Evolutionary conservation across 371 early-diverging fungal genomes (phyloP).

Genomic region (Rhizopus arrhizus): DNA sequence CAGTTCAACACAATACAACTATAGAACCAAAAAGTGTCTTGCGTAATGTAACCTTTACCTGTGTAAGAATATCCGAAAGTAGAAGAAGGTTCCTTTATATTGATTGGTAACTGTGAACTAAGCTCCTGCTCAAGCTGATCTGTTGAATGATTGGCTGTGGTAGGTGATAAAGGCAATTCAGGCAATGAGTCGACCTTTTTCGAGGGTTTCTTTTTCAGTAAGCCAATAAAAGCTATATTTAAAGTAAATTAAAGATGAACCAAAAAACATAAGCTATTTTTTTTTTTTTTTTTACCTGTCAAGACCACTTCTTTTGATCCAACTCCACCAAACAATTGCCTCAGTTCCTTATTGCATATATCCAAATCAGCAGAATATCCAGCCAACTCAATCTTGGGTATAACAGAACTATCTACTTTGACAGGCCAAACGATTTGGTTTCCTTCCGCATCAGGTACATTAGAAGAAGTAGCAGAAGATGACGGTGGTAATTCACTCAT

Average conservation of each 20-base stretch:
- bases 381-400: slow-evolving; percentile 33
- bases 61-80: slow-evolving; percentile 45
- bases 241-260: not conserved
- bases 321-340: slow-evolving; percentile 44
- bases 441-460: not conserved
- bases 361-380: slow-evolving; percentile 33
- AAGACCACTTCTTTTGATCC: slow-evolving; percentile 40
- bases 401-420: slow-evolving; percentile 26
- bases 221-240: slow-evolving; percentile 38
- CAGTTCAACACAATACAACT: slow-evolving; percentile 50
- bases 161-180: slow-evolving; percentile 26
- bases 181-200: not conserved
- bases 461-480: not conserved
- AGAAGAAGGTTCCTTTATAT: slow-evolving; percentile 31
- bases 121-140: slow-evolving; percentile 41
- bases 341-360: slow-evolving; percentile 31
- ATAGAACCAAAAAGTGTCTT: slow-evolving; percentile 53
- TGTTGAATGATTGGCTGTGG: slow-evolving; percentile 8
- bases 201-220: slow-evolving; percentile 41
- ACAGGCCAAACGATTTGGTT: slow-evolving; percentile 38
- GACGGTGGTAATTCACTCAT: not conserved
- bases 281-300: slow-evolving; percentile 27
- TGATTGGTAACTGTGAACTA: slow-evolving; percentile 25
- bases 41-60: slow-evolving; percentile 49
- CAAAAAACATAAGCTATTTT: not conserved